These are phyloP conservation scores for Gaeumannomyces tritici DNA, from an alignment of 2,329 filamentous ascomycete species.

Conservation along the genomic window DNA sequence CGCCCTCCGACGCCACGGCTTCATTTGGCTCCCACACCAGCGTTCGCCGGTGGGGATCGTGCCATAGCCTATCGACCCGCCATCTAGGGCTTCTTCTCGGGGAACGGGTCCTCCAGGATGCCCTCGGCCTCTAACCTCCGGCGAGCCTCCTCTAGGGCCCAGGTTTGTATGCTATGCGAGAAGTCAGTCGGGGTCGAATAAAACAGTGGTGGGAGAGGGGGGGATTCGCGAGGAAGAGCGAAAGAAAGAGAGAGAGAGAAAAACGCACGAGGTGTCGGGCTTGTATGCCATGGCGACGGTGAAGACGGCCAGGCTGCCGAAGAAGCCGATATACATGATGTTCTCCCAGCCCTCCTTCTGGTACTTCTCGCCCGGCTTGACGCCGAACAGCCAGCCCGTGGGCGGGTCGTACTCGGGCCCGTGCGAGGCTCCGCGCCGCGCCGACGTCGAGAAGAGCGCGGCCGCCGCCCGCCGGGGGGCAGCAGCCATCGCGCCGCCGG, in stretches of 20 bases:
- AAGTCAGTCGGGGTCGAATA: too few species aligned
- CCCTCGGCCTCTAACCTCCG: constrained; percentile 93
- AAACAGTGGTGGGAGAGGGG: constrained; percentile 4
- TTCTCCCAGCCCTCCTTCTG: constrained; percentile 96
- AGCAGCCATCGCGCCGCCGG: constrained; percentile 2
- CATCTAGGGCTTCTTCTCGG: constrained; percentile 43
- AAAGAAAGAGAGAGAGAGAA: background rate
- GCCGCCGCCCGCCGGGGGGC: constrained; percentile 6
- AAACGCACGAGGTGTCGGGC: constrained; percentile 93
- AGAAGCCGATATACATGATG: constrained; percentile 76
- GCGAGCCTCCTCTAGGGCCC: constrained; percentile 94
- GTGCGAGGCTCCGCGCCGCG: constrained; percentile 38
- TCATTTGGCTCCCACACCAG: background rate
- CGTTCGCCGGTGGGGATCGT: background rate
- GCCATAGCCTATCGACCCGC: too few species aligned
- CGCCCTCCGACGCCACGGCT: background rate
- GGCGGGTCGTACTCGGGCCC: constrained; percentile 83
- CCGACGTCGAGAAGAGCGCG: constrained; percentile 13
- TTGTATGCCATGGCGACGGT: constrained; percentile 87
- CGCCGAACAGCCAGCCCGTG: constrained; percentile 82
- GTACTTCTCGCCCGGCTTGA: constrained; percentile 91
- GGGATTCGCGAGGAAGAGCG: too few species aligned
- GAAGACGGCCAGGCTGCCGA: constrained; percentile 63
- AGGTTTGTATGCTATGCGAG: constrained; percentile 80
- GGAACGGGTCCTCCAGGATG: constrained; percentile 70